Evolutionary conservation across 2,329 filamentous ascomycete genomes (phyloP).

Genomic region (Hypoxylon sp.): DNA sequence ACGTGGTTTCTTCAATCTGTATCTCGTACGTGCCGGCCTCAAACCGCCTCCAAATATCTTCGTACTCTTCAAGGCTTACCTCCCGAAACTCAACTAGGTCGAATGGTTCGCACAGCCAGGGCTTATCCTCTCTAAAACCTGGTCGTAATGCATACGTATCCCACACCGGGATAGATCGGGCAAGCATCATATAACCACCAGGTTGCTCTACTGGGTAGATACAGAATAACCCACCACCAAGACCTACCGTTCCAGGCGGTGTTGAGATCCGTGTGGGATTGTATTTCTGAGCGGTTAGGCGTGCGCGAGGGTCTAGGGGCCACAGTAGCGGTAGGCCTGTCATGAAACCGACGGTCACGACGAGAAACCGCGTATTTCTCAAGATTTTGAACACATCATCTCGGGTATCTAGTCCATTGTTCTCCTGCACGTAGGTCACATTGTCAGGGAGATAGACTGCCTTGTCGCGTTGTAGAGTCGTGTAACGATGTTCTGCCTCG

Average conservation of each 20-base stretch:
- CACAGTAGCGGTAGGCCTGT: slow-evolving; percentile 56
- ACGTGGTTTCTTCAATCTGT: slow-evolving; percentile 48
- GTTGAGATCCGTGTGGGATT: slow-evolving; percentile 57
- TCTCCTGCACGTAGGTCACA: slow-evolving; percentile 65
- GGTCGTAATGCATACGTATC: slow-evolving; percentile 54
- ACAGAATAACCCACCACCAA: slow-evolving; percentile 56
- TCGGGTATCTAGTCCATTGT: slow-evolving; percentile 56
- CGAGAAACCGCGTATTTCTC: slow-evolving; percentile 54
- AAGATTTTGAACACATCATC: slow-evolving; percentile 54
- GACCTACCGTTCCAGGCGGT: slow-evolving; percentile 56
- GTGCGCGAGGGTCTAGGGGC: slow-evolving; percentile 48
- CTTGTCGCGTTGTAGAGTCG: slow-evolving; percentile 71
- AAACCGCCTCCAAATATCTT: slow-evolving; percentile 50
- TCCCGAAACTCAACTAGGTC: slow-evolving; percentile 56
- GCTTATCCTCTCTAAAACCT: slow-evolving; percentile 51
- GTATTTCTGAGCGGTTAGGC: slow-evolving; percentile 52
- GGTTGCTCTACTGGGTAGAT: slow-evolving; percentile 58
- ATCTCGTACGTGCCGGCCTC: slow-evolving; percentile 54
- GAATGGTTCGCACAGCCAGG: slow-evolving; percentile 58
- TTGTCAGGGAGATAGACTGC: slow-evolving; percentile 75
- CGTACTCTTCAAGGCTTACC: slow-evolving; percentile 55
- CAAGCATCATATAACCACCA: slow-evolving; percentile 59
- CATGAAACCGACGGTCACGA: slow-evolving; percentile 56
- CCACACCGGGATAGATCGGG: slow-evolving; percentile 54
- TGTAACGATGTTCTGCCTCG: slow-evolving; percentile 71